Evolutionary conservation across 164 flowering plant genomes (phyloP).

Genomic region (Magnolia kwangsiensis): DNA sequence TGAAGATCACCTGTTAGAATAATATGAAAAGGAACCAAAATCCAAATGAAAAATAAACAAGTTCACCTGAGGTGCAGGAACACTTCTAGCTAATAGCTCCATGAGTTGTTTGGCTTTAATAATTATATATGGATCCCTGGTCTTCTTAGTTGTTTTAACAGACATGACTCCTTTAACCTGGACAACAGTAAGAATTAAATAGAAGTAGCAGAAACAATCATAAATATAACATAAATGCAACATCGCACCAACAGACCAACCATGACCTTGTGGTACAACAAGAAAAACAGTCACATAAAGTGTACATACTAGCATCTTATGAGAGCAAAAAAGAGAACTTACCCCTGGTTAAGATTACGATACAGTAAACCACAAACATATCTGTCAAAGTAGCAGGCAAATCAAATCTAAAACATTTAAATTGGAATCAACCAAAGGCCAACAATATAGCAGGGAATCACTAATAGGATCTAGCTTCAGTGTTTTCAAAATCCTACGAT

Average conservation of each 20-base stretch:
- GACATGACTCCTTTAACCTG: constrained; percentile 90
- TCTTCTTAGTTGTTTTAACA: constrained; percentile 84
- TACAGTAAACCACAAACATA: no score
- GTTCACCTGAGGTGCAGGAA: constrained; percentile 93
- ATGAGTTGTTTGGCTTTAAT: constrained; percentile 90
- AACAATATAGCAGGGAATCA: no score
- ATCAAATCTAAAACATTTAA: no score
- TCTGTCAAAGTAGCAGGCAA: no score
- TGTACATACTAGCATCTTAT: no score
- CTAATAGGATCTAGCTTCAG: no score
- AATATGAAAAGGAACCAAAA: not conserved
- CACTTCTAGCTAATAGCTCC: constrained; percentile 88
- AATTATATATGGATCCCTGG: constrained; percentile 84
- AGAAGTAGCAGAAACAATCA: not conserved
- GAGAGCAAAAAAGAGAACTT: no score
- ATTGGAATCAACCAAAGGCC: no score
- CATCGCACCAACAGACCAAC: not conserved
- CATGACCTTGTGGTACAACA: not conserved
- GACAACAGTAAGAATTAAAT: not conserved
- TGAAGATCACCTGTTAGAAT: not conserved
- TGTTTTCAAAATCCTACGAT: no score
- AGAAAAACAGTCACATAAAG: no score
- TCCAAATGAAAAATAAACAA: not conserved
- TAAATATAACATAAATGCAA: not conserved
- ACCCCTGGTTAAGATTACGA: no score